Conservation (phyloP, 176 grass and related monocot species). For the Stipa capillata region DNA sequence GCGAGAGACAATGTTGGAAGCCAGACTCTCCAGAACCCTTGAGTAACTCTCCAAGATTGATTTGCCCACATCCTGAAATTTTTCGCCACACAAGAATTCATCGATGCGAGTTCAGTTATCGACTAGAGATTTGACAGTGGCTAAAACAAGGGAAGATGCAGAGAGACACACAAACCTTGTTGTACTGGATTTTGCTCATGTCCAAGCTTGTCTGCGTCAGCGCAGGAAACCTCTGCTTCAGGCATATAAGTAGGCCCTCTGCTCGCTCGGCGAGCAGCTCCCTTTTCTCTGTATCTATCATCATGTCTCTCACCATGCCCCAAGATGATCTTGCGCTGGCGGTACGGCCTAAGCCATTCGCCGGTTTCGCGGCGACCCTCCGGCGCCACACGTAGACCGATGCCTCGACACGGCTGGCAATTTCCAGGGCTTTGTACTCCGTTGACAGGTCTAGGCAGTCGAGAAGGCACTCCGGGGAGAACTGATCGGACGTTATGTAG, state of each 20-base stretch:
- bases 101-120: background rate
- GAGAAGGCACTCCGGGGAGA: slow-evolving; percentile 77
- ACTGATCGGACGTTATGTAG: slow-evolving; percentile 73
- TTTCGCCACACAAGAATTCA: background rate
- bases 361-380: slow-evolving; percentile 35
- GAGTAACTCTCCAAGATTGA: slow-evolving; percentile 96
- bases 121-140: background rate
- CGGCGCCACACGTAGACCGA: slow-evolving; percentile 79
- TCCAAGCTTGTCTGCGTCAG: slow-evolving; percentile 89
- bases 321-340: slow-evolving; percentile 61
- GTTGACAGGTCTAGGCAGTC: slow-evolving; percentile 82
- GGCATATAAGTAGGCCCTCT: slow-evolving; percentile 71
- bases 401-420: slow-evolving; percentile 81
- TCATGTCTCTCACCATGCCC: slow-evolving; percentile 86
- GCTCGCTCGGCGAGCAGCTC: slow-evolving; percentile 68
- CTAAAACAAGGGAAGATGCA: background rate
- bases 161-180: slow-evolving; percentile 48
- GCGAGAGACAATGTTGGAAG: slow-evolving; percentile 74
- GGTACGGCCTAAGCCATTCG: slow-evolving; percentile 24
- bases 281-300: slow-evolving; percentile 67
- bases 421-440: slow-evolving; percentile 78
- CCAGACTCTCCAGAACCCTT: slow-evolving; percentile 85
- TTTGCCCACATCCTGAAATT: slow-evolving; percentile 78
- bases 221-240: slow-evolving; percentile 94
- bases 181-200: slow-evolving; percentile 95